Evolutionary conservation across 208 protist genomes (phyloP).

Genomic region (Angomonas ambiguus): DNA sequence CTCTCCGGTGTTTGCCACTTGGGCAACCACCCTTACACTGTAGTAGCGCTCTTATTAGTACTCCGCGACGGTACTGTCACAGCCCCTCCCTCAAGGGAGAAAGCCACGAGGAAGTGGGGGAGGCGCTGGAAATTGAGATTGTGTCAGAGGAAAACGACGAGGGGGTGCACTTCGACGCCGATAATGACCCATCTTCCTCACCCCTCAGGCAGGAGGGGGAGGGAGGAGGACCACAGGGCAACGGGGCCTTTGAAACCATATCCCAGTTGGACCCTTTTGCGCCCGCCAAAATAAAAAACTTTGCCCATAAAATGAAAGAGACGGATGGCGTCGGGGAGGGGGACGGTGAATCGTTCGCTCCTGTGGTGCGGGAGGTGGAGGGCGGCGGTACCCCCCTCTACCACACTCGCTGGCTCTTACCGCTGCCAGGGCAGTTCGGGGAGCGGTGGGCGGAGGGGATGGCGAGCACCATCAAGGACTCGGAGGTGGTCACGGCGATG

Average conservation of each 20-base stretch:
- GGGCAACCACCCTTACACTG: too few relatives aligned
- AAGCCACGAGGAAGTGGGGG: background rate
- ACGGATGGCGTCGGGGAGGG: background rate
- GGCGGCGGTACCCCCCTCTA: conserved; percentile 29
- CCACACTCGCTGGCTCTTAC: conserved; percentile 55
- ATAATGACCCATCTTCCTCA: background rate
- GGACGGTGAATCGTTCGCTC: conserved; percentile 4
- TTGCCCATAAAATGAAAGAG: conserved; percentile 23
- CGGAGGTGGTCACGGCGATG: conserved; percentile 75
- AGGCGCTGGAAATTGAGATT: conserved; percentile 1
- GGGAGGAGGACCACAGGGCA: background rate
- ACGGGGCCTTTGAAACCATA: conserved; percentile 25
- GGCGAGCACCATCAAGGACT: conserved; percentile 57
- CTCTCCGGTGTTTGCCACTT: too few relatives aligned
- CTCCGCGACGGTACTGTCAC: too few relatives aligned
- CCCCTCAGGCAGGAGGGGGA: too few relatives aligned
- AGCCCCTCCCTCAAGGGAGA: too few relatives aligned
- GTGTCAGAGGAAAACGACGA: background rate
- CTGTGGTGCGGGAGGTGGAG: conserved; percentile 61
- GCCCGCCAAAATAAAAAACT: conserved; percentile 70
- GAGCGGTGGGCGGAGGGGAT: conserved; percentile 75
- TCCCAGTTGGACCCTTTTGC: conserved; percentile 59
- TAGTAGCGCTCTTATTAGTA: background rate
- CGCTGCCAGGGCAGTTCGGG: conserved; percentile 64
- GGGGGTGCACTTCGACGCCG: background rate